Evolutionary conservation across 352 stramenopile species (phyloP).

Genomic region (Blastocystis hominis): DNA sequence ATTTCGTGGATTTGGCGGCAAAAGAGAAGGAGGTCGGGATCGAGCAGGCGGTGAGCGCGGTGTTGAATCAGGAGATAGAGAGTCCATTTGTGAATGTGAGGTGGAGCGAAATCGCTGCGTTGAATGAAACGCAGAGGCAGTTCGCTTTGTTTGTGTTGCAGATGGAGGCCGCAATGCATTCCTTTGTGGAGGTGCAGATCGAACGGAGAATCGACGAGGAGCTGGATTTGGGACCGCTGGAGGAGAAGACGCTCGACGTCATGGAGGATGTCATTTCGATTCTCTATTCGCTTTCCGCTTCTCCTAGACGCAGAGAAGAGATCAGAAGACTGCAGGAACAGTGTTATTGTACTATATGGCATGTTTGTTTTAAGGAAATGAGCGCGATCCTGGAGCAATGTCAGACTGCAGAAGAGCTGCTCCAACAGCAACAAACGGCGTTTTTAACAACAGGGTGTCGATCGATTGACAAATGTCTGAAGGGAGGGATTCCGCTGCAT

Average conservation of each 20-base stretch:
- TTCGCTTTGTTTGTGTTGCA: background rate
- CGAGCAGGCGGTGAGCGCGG: background rate
- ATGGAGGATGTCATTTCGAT: background rate
- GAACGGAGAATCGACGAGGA: background rate
- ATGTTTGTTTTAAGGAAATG: background rate
- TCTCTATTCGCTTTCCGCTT: background rate
- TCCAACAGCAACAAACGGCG: background rate
- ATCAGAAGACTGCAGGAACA: background rate
- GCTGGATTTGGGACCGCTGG: background rate
- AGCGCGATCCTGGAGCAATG: background rate
- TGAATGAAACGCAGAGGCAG: background rate
- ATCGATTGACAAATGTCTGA: constrained; percentile 50
- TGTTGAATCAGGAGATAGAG: background rate
- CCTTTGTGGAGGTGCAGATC: background rate
- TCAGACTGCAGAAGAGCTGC: background rate
- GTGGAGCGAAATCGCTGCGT: background rate
- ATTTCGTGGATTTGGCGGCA: background rate
- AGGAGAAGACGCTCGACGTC: background rate
- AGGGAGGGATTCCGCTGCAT: background rate
- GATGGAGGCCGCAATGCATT: background rate
- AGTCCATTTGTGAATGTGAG: background rate
- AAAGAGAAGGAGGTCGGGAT: background rate
- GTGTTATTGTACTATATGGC: background rate
- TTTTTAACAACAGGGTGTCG: constrained; percentile 3
- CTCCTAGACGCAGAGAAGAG: background rate